phyloP scores from a whole-genome alignment of 495 filamentous ascomycete genomes.

The Daldinia grandis region DNA sequence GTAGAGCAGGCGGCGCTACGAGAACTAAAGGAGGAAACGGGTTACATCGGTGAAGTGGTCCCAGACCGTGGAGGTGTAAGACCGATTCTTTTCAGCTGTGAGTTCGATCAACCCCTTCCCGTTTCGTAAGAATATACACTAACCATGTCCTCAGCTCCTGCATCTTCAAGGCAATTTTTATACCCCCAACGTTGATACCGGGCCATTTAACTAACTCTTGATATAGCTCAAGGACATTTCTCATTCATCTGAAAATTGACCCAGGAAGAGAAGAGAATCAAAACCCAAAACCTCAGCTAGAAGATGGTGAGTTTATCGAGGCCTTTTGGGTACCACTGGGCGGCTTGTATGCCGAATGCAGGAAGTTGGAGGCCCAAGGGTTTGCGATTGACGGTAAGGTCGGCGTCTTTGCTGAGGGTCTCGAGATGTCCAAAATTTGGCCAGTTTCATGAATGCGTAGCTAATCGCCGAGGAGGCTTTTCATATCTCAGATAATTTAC shows the following conservation, averaged over 20 bases:
- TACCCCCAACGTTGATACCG: background rate
- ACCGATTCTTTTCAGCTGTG: conserved; percentile 80
- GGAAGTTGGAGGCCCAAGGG: conserved; percentile 66
- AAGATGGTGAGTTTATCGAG: conserved; percentile 82
- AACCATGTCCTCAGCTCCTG: conserved; percentile 42
- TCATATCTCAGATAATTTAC: background rate
- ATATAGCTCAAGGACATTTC: conserved; percentile 73
- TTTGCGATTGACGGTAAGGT: conserved; percentile 78
- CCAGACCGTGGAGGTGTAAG: conserved; percentile 48
- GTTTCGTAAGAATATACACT: background rate
- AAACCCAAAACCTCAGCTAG: conserved; percentile 70
- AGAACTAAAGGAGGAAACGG: conserved; percentile 83
- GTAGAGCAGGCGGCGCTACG: conserved; percentile 74
- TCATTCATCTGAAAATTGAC: conserved; percentile 74
- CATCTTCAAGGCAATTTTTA: conserved; percentile 45
- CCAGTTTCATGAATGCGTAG: conserved; percentile 5
- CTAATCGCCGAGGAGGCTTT: background rate
- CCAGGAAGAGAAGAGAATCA: conserved; percentile 62
- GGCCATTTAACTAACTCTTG: conserved; percentile 52
- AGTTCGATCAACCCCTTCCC: background rate
- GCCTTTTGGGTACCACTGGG: conserved; percentile 71
- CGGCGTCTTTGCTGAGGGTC: conserved; percentile 75
- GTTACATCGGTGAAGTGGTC: conserved; percentile 71
- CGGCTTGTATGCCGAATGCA: conserved; percentile 64
- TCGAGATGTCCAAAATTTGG: conserved; percentile 70